Base-by-base conservation (phyloP, 148 eudicot species). In the Silene conica region DNA sequence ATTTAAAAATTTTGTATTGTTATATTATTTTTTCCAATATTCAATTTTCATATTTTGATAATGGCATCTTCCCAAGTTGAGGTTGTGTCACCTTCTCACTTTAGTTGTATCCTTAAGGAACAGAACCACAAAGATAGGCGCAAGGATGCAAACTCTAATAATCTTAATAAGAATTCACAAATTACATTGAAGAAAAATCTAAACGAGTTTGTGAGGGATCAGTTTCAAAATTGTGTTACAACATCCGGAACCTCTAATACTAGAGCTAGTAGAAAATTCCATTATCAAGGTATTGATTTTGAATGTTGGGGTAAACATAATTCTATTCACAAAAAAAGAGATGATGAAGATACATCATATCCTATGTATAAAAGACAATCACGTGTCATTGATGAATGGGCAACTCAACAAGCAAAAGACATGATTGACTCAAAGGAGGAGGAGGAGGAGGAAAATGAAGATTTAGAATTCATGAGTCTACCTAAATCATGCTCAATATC, bases 1-100 rank as follows among this genome's bases (percentile, higher is more conserved):
- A 22, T 12, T 5, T 63, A 15, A 26, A 5, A 22, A 0, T 50
- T 50, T 50, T 50, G 0, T 12, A 50, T 15, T 15, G 0, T 50
- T 50, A 16, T 48, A 48, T 14, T 50, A 9, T 63, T 28, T 14
- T 15, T 26, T 14, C 7, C 8, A 31, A 10, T 1, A 26, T 28
- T 64, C 34, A 16, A 4, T 20, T 57, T 34, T 57, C 4, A 19
- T 16, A 19, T 0, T 9, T 38, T 60, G n/a, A 43, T 28, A 71
- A 86, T 83, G 91, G 85, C 85, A 12, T 84, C 84, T 67, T 87
- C 88, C 1, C 84, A 88, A 68, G 84, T 90, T 0, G 90, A 87
- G 62, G 54, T 88, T 8, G 82, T 75, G 5, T 72, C 84, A 26
- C 79, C 86, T n/a, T 77, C 88, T 1, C 86, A 88, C 3, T 85